Conservation (phyloP, 2,329 filamentous ascomycete species). For the Gliomastix tumulicola region DNA sequence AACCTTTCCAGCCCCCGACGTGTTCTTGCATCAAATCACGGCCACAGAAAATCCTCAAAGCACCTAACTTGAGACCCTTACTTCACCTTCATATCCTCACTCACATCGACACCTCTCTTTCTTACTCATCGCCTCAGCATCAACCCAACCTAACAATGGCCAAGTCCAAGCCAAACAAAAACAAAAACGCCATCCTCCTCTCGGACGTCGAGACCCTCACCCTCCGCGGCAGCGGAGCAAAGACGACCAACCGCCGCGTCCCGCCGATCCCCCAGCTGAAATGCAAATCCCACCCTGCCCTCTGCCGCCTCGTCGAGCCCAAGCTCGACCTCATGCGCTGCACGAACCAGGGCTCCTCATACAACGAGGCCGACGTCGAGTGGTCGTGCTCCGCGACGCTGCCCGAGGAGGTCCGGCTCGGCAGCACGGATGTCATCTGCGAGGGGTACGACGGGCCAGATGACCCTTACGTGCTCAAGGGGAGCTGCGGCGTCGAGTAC, state of each 20-base stretch:
- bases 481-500: conserved; percentile 91
- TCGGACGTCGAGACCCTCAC: conserved; percentile 70
- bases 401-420: conserved; percentile 61
- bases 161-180: conserved; percentile 2
- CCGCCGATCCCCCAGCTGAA: conserved; percentile 69
- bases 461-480: conserved; percentile 82
- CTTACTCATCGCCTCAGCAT: no score
- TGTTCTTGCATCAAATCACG: no score
- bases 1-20: no score
- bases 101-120: no score
- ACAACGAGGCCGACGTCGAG: conserved; percentile 69
- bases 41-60: no score
- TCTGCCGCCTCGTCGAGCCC: conserved; percentile 61
- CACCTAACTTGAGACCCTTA: no score
- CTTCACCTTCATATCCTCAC: no score
- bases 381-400: conserved; percentile 74
- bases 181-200: conserved; percentile 51
- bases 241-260: conserved; percentile 71
- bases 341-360: conserved; percentile 75
- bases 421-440: conserved; percentile 83
- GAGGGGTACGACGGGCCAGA: conserved; percentile 75
- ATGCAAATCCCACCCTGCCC: conserved; percentile 60
- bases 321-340: conserved; percentile 79
- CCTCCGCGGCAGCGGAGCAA: conserved; percentile 53
- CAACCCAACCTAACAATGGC: no score